Evolutionary conservation across 2,329 filamentous ascomycete species (phyloP).

Genomic region (Fonsecaea nubica): DNA sequence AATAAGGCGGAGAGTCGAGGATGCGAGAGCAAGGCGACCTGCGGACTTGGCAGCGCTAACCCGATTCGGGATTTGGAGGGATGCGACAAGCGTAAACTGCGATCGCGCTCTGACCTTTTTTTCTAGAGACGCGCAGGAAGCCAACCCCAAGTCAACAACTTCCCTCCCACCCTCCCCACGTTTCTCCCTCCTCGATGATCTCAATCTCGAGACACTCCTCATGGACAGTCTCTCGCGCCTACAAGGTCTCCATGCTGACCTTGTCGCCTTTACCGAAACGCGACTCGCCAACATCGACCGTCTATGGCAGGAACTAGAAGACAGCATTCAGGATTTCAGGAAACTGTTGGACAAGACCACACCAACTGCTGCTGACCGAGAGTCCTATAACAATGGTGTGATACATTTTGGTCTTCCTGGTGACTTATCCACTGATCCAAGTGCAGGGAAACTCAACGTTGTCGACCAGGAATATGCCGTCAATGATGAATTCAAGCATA

Average conservation of each 20-base stretch:
- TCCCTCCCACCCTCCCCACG: constrained; percentile 13
- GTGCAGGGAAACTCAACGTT: constrained; percentile 74
- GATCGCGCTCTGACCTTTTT: constrained; percentile 14
- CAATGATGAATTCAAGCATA: constrained; percentile 87
- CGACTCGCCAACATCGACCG: constrained; percentile 74
- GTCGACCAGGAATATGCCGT: constrained; percentile 76
- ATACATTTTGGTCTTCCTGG: constrained; percentile 21
- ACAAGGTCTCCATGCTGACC: constrained; percentile 83
- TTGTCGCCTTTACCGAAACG: constrained; percentile 75
- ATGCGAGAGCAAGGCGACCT: constrained; percentile 3
- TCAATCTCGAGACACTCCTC: constrained; percentile 68
- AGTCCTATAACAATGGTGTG: constrained; percentile 34
- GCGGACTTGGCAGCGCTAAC: constrained; percentile 12
- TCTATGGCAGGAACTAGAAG: constrained; percentile 69
- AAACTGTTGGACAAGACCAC: constrained; percentile 75
- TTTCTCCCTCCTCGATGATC: constrained; percentile 13
- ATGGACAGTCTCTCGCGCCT: constrained; percentile 76
- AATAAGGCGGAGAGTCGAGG: not conserved
- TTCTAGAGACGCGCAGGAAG: constrained; percentile 18
- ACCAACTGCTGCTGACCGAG: constrained; percentile 66
- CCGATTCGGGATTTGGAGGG: constrained; percentile 9
- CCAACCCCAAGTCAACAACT: not conserved
- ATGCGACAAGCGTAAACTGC: constrained; percentile 19
- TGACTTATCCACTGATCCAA: constrained; percentile 14
- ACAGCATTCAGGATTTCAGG: constrained; percentile 70